Percentiles rank a stretch among this genome's conserved stretches.
Evolutionary conservation across 148 eudicot species (phyloP).

Genomic region (Rhododendron henanense): DNA sequence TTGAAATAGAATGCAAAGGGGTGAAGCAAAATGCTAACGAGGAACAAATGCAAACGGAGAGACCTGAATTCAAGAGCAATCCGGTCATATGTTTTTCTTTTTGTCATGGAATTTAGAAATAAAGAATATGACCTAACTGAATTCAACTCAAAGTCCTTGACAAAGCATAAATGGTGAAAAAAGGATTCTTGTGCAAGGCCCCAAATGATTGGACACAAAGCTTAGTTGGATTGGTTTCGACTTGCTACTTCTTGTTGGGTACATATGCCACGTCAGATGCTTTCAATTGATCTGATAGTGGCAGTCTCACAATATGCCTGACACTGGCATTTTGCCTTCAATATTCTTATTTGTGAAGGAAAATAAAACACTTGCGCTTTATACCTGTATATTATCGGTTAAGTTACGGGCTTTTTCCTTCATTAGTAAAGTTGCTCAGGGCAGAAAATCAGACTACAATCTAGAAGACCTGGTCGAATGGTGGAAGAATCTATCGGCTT

Average conservation of each 20-base stretch:
- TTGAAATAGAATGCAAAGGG: not conserved
- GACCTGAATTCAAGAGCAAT: not conserved
- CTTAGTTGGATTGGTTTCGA: not conserved
- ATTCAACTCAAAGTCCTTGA: not conserved
- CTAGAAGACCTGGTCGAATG: not conserved
- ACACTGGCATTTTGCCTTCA: not conserved
- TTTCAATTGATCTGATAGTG: not conserved
- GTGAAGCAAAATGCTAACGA: not conserved
- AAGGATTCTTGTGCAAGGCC: not conserved
- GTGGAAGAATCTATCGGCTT: not conserved
- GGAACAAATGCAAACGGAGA: not conserved
- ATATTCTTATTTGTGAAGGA: not conserved
- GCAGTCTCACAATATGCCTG: not conserved
- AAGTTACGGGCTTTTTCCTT: not conserved
- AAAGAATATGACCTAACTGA: not conserved
- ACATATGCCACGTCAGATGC: not conserved
- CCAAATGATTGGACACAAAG: not conserved
- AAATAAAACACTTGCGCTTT: not conserved
- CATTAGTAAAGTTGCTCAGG: not conserved
- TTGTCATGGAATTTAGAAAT: not conserved
- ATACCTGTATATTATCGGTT: not conserved
- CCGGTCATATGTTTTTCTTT: not conserved
- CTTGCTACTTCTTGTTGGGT: conserved; percentile 7
- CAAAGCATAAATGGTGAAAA: not conserved
- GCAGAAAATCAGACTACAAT: not conserved